These are phyloP conservation scores for Pseudoturritis turrita DNA, from an alignment of 345 rosid species.

Conservation along the genomic window DNA sequence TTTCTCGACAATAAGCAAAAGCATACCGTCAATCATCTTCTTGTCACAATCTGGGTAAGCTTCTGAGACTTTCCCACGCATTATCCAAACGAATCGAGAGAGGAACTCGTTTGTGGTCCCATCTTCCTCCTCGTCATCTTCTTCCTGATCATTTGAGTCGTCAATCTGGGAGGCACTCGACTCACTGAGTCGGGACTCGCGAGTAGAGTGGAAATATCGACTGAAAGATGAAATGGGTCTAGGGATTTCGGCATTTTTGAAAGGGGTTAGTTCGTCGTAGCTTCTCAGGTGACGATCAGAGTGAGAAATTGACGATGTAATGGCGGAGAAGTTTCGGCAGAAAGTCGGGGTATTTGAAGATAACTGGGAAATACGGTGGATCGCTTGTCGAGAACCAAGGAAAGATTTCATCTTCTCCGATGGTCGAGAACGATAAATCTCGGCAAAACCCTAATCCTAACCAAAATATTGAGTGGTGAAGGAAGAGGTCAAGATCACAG, in stretches of 20 bases:
- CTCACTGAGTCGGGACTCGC: slow-evolving; percentile 27
- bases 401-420: slow-evolving; percentile 37
- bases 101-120: slow-evolving; percentile 64
- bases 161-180: slow-evolving; percentile 24
- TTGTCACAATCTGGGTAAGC: slow-evolving; percentile 58
- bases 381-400: slow-evolving; percentile 32
- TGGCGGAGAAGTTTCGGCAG: slow-evolving; percentile 25
- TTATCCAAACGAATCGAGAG: slow-evolving; percentile 74
- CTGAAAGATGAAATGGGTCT: slow-evolving; percentile 13
- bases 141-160: slow-evolving; percentile 27
- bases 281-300: slow-evolving; percentile 1
- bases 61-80: slow-evolving; percentile 65
- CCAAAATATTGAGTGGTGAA: background rate
- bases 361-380: slow-evolving; percentile 32
- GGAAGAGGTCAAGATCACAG: slow-evolving; percentile 13
- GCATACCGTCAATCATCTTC: slow-evolving; percentile 64
- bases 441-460: slow-evolving; percentile 14
- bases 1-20: slow-evolving; percentile 61
- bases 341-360: slow-evolving; percentile 14
- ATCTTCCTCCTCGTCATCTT: slow-evolving; percentile 51
- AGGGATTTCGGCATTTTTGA: slow-evolving; percentile 2
- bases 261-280: slow-evolving; percentile 6
- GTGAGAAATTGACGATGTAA: slow-evolving; percentile 21
- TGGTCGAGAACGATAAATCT: background rate
- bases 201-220: slow-evolving; percentile 43